phyloP scores from a whole-genome alignment of 2,329 filamentous ascomycete species.

The Penicillium sp. region DNA sequence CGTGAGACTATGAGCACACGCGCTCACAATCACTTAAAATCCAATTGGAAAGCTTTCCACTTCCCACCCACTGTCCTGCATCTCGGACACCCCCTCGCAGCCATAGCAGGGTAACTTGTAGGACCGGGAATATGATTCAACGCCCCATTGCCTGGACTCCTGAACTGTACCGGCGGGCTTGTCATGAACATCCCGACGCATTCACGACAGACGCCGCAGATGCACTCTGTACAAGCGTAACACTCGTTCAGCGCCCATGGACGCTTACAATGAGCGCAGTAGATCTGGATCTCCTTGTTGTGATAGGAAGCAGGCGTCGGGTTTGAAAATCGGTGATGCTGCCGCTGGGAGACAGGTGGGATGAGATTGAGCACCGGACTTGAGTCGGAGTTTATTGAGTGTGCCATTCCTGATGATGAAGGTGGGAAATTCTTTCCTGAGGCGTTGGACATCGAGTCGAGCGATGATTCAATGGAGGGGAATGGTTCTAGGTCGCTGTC shows the following conservation, averaged over 20 bases:
- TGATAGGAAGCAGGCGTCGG: slow-evolving; percentile 54
- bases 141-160: slow-evolving; percentile 30
- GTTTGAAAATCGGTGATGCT: slow-evolving; percentile 43
- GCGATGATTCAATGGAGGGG: slow-evolving; percentile 81
- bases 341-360: slow-evolving; percentile 35
- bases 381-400: slow-evolving; percentile 68
- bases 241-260: slow-evolving; percentile 76
- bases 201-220: slow-evolving; percentile 84
- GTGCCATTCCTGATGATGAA: slow-evolving; percentile 61
- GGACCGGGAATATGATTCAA: slow-evolving; percentile 28
- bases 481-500: slow-evolving; percentile 72
- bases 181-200: slow-evolving; percentile 62
- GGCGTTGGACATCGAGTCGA: slow-evolving; percentile 51
- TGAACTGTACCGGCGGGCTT: slow-evolving; percentile 40
- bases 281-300: slow-evolving; percentile 69
- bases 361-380: slow-evolving; percentile 52
- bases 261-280: slow-evolving; percentile 82
- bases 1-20: slow-evolving; percentile 24
- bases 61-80: slow-evolving; percentile 47
- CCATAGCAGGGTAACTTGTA: slow-evolving; percentile 39
- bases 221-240: slow-evolving; percentile 94
- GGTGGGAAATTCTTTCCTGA: slow-evolving; percentile 70
- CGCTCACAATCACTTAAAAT: slow-evolving; percentile 40
- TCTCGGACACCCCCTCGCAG: slow-evolving; percentile 44
- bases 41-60: slow-evolving; percentile 50